A percentile compares a stretch with the other conserved stretches of the same genome.
phyloP scores from a whole-genome alignment of 805 yeast genomes.

The Saccharomycopsis schoenii region DNA sequence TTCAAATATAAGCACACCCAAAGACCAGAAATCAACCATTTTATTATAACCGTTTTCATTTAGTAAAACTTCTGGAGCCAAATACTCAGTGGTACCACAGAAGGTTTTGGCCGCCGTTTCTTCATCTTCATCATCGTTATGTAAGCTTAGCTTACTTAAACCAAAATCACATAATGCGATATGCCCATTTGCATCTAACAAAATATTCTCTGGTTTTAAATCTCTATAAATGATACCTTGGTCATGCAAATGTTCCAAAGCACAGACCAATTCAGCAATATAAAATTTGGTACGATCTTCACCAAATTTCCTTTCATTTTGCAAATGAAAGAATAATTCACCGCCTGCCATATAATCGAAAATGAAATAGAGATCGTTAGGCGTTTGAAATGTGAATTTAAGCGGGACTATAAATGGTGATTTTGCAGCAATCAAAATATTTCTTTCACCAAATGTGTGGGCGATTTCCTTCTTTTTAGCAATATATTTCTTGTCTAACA shows the following conservation, averaged over 20 bases:
- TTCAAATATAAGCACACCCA: slow-evolving; percentile 93
- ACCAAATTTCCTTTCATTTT: slow-evolving; percentile 87
- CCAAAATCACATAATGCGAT: slow-evolving; percentile 97
- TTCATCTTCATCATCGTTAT: slow-evolving; percentile 41
- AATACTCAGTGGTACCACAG: slow-evolving; percentile 96
- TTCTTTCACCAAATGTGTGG: slow-evolving; percentile 95
- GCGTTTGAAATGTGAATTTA: slow-evolving; percentile 94
- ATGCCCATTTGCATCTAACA: slow-evolving; percentile 94
- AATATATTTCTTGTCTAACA: slow-evolving; percentile 85
- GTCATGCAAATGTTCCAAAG: slow-evolving; percentile 89
- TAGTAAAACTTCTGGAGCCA: slow-evolving; percentile 92
- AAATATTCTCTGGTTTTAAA: slow-evolving; percentile 91
- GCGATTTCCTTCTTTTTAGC: slow-evolving; percentile 97
- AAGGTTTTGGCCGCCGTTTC: slow-evolving; percentile 77
- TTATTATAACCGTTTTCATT: slow-evolving; percentile 96
- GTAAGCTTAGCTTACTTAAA: slow-evolving; percentile 82
- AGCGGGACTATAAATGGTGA: slow-evolving; percentile 93
- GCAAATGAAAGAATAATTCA: slow-evolving; percentile 92
- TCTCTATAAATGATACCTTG: slow-evolving; percentile 95
- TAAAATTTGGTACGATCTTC: slow-evolving; percentile 95
- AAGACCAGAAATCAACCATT: slow-evolving; percentile 98
- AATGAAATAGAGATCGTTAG: slow-evolving; percentile 81
- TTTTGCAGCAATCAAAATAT: slow-evolving; percentile 85
- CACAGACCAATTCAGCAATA: slow-evolving; percentile 90
- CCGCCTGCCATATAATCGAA: slow-evolving; percentile 99